These are phyloP conservation scores for Glarea lozoyensis DNA, from an alignment of 495 filamentous ascomycete species.

Conservation along the genomic window DNA sequence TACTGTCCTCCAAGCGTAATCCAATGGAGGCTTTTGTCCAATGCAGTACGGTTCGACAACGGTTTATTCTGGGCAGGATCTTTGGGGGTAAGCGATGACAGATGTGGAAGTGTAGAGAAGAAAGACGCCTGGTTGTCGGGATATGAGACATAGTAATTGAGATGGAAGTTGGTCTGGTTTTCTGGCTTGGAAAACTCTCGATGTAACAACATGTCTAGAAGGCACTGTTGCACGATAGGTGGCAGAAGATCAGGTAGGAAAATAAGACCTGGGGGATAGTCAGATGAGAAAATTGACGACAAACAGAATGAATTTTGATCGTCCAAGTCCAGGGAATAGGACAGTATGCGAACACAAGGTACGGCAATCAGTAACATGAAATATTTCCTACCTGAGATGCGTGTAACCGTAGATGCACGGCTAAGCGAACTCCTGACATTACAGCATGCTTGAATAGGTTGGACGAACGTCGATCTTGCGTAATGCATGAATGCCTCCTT, in stretches of 20 bases:
- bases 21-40: slow-evolving; percentile 80
- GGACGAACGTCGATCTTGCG: background rate
- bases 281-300: slow-evolving; percentile 1
- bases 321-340: too few species aligned
- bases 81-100: slow-evolving; percentile 48
- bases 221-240: slow-evolving; percentile 50
- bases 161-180: slow-evolving; percentile 80
- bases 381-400: background rate
- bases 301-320: background rate
- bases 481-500: background rate
- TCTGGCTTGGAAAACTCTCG: slow-evolving; percentile 64
- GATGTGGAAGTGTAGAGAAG: slow-evolving; percentile 33
- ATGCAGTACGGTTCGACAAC: slow-evolving; percentile 51
- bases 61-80: slow-evolving; percentile 60
- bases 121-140: slow-evolving; percentile 34
- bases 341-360: background rate
- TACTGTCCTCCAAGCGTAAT: slow-evolving; percentile 90
- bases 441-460: too few species aligned
- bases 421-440: too few species aligned
- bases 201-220: slow-evolving; percentile 66
- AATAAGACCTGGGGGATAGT: slow-evolving; percentile 49
- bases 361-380: background rate
- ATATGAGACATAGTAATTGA: slow-evolving; percentile 73
- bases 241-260: slow-evolving; percentile 69
- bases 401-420: background rate